A percentile compares a stretch with the other conserved stretches of the same genome.
Conservation (phyloP, 768 basidiomycete genomes). For the Rhizopogon sp. region DNA sequence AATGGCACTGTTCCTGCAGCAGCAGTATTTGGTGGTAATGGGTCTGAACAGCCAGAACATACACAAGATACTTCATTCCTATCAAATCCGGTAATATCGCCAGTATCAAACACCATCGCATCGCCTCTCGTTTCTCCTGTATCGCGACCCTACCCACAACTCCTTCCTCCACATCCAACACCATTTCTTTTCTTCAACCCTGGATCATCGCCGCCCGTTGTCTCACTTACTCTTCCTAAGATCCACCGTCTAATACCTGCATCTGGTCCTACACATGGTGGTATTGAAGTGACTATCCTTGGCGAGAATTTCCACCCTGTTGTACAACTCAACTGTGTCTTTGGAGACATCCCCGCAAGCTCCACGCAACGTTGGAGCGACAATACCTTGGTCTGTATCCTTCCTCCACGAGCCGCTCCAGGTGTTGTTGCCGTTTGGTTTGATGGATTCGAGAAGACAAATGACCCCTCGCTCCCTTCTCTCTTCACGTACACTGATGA, state of each 20-base stretch:
- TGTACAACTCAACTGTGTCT: constrained; percentile 70
- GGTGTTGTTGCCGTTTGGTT: constrained; percentile 92
- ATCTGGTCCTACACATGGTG: constrained; percentile 83
- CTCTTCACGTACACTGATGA: constrained; percentile 91
- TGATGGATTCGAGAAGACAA: constrained; percentile 63
- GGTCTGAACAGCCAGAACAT: constrained; percentile 1
- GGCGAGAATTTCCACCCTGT: constrained; percentile 86
- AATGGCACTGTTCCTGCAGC: background rate
- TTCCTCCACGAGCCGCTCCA: constrained; percentile 77
- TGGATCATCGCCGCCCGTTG: constrained; percentile 38
- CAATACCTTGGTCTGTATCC: constrained; percentile 85
- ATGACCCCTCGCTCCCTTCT: constrained; percentile 47
- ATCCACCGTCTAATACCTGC: constrained; percentile 85
- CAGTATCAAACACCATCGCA: constrained; percentile 12
- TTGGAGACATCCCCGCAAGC: constrained; percentile 78
- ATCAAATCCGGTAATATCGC: constrained; percentile 12
- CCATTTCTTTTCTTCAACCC: constrained; percentile 62
- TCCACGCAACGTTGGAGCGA: constrained; percentile 90
- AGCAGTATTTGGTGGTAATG: background rate
- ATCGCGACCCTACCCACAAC: constrained; percentile 11
- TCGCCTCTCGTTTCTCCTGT: constrained; percentile 8
- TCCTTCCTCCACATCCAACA: constrained; percentile 36
- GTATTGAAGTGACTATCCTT: constrained; percentile 90
- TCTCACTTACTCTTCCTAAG: constrained; percentile 55
- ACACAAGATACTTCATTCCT: constrained; percentile 6